These are phyloP conservation scores for Sanghuangporus sanghuang DNA, from an alignment of 1,284 basidiomycete species.

Conservation along the genomic window DNA sequence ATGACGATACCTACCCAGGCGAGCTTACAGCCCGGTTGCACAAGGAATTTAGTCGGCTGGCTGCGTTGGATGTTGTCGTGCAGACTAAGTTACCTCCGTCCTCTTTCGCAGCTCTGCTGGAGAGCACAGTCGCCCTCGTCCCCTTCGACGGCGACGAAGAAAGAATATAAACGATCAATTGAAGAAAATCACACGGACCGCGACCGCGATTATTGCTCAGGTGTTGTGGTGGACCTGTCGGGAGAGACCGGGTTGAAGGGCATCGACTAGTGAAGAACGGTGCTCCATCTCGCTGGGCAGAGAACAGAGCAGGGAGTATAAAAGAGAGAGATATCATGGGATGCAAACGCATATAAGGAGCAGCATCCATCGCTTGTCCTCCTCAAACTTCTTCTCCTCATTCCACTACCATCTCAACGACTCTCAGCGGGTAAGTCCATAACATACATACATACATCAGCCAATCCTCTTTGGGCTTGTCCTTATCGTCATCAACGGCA, in stretches of 20 bases:
- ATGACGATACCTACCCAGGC: not conserved
- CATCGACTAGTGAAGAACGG: not conserved
- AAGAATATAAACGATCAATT: not conserved
- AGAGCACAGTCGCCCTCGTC: not conserved
- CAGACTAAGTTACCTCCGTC: not conserved
- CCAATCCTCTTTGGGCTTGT: not conserved
- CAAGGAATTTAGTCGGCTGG: not conserved
- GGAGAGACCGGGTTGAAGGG: slow-evolving; percentile 2
- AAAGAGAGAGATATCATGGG: not conserved
- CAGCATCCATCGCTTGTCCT: not conserved
- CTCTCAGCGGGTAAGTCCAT: not conserved
- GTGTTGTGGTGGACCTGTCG: not conserved
- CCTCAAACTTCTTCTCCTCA: not conserved
- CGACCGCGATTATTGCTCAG: slow-evolving; percentile 2
- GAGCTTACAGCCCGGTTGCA: not conserved
- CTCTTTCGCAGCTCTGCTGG: not conserved
- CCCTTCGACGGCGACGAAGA: not conserved
- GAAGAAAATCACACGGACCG: not conserved
- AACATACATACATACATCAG: not conserved
- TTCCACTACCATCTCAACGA: not conserved
- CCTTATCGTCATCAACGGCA: not conserved
- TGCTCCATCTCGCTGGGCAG: slow-evolving; percentile 2
- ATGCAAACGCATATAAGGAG: slow-evolving; percentile 10
- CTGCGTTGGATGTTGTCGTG: not conserved
- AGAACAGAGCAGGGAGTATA: not conserved